Base-by-base conservation (phyloP, 805 yeast genomes). In the Monosporozyma unispora region DNA sequence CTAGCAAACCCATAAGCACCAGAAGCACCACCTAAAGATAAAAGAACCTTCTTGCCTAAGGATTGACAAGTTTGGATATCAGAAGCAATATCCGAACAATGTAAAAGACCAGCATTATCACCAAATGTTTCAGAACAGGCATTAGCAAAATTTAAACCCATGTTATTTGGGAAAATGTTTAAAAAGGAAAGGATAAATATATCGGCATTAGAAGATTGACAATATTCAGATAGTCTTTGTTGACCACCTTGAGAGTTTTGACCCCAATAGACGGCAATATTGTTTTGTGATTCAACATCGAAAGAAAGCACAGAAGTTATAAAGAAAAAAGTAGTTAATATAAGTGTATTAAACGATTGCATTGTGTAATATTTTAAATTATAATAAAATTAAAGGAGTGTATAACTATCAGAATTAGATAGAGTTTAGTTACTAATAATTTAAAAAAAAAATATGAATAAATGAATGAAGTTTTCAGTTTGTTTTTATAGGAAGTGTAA, bases 201-300 rank as follows among this genome's bases (percentile, higher is more conserved):
- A 57, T 87, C 95, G 23, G 86, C 88, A 45, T 79, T 75, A 49
- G 79, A 77, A 46, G 80, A 73, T 51, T 73, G 70, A 73, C 96
- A 88, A 71, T 87, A 87, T 45, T 72, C 67, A 51, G 71, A 63
- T 28, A 70, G 50, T 2, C 62, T 53, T 49, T 70, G 68, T 57
- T 78, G 81, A 10, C 73, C 61, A 7, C 87, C 87, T n/a, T 77
- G 81, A 14, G 91, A 80, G 58, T 79, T 78, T 68, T 88, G 96
- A 48, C 96, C 96, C 96, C 96, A 88, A 69, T 88, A 88, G 7
- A 85, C 73, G 21, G 84, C 96, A 37, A 87, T 78, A 55, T 86
- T 84, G 29, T 73, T 60, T 44, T 75, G 72, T 33, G 80, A 64
- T 16, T 64, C 49, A 9, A 72, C 57, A 47, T 69, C 65, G 49